A percentile compares a stretch with the other conserved stretches of the same genome.
phyloP scores from a whole-genome alignment of 805 yeast species.

The Saccharomycopsis sp. region DNA sequence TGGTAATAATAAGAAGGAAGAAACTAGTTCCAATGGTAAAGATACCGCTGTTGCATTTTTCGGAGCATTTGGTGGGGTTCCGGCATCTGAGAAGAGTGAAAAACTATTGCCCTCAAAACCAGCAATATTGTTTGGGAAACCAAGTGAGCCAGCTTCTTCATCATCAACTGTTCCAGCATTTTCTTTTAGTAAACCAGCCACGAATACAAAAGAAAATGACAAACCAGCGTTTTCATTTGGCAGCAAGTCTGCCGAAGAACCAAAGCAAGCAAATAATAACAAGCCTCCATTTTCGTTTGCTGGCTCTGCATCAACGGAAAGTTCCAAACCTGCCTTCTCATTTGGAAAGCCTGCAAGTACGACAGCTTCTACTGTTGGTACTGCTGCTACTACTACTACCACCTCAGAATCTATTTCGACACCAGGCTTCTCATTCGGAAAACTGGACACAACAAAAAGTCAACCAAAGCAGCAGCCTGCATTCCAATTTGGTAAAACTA shows the following conservation, averaged over 20 bases:
- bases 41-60: no score
- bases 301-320: no score
- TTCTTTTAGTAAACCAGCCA: conserved; percentile 7
- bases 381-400: no score
- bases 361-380: no score
- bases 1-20: neutral
- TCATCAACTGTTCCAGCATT: no score
- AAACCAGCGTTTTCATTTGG: conserved; percentile 6
- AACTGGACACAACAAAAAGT: neutral
- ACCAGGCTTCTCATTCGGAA: neutral
- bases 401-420: no score
- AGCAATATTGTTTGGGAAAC: neutral
- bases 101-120: neutral
- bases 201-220: neutral
- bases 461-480: neutral
- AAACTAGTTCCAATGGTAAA: no score
- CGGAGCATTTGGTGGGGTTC: no score
- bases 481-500: neutral
- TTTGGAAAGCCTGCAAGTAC: neutral
- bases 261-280: neutral
- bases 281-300: neutral
- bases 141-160: neutral
- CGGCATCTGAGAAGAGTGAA: no score
- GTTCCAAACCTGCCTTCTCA: neutral
- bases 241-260: neutral